Evolutionary conservation across 2,329 filamentous ascomycete species (phyloP).

Genomic region (Microsporum ferrugineum): DNA sequence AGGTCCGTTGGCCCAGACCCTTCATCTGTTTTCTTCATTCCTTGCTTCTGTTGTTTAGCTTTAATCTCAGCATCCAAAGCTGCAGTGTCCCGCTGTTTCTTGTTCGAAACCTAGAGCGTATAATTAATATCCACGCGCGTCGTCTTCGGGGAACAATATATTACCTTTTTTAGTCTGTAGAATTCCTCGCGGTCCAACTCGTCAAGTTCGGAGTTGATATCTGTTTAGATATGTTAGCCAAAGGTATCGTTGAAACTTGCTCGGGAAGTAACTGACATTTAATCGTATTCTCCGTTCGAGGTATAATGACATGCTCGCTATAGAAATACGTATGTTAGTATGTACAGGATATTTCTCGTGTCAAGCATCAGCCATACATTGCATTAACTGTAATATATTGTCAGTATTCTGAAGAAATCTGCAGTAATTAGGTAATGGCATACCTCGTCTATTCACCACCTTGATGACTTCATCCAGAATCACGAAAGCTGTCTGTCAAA

Average conservation of each 20-base stretch:
- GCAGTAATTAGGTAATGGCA: not conserved
- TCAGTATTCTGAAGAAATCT: slow-evolving; percentile 3
- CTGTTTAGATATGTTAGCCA: slow-evolving; percentile 29
- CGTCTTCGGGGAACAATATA: not conserved
- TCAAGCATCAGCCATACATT: slow-evolving; percentile 49
- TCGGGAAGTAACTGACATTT: slow-evolving; percentile 52
- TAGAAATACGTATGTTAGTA: not conserved
- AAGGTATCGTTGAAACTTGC: not conserved
- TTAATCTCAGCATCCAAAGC: slow-evolving; percentile 64
- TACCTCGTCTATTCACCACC: slow-evolving; percentile 89
- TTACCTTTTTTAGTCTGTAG: slow-evolving; percentile 81
- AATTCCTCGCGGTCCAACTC: slow-evolving; percentile 97
- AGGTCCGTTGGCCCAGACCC: slow-evolving; percentile 41
- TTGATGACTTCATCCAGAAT: slow-evolving; percentile 99
- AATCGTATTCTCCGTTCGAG: slow-evolving; percentile 97
- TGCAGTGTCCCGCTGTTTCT: slow-evolving; percentile 68
- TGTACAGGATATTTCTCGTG: not conserved
- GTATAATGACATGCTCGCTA: slow-evolving; percentile 66
- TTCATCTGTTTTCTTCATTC: not conserved
- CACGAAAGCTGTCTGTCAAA: slow-evolving; percentile 71
- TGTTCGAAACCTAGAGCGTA: slow-evolving; percentile 51
- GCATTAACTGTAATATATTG: slow-evolving; percentile 58
- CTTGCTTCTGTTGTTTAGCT: slow-evolving; percentile 49
- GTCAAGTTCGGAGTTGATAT: slow-evolving; percentile 97
- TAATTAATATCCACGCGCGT: not conserved